These are phyloP conservation scores for Irpex sp. DNA, from an alignment of 1,284 basidiomycete genomes.

Conservation along the genomic window DNA sequence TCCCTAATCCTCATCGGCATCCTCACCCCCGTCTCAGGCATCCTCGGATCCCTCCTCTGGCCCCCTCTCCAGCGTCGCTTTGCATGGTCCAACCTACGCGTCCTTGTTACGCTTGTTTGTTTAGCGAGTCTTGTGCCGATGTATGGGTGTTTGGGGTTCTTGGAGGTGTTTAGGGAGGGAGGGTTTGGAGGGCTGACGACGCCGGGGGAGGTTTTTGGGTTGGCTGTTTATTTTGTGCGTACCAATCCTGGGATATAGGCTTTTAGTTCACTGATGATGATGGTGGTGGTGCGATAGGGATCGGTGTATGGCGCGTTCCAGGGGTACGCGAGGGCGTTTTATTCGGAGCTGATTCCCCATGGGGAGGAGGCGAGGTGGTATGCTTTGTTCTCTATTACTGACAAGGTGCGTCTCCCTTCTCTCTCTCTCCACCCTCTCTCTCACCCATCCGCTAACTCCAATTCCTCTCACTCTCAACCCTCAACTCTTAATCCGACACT, in stretches of 20 bases:
- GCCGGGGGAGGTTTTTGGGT: constrained; percentile 78
- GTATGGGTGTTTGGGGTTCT: constrained; percentile 81
- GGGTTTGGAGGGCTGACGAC: constrained; percentile 73
- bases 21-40: constrained; percentile 66
- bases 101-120: constrained; percentile 66
- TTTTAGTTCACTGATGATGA: background rate
- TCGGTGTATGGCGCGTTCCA: constrained; percentile 78
- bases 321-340: constrained; percentile 76
- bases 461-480: background rate
- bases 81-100: constrained; percentile 61
- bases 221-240: constrained; percentile 78
- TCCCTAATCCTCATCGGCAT: constrained; percentile 71
- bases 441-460: background rate
- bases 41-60: constrained; percentile 71
- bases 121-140: constrained; percentile 69
- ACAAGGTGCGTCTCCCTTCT: constrained; percentile 51
- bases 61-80: constrained; percentile 61
- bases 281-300: constrained; percentile 34
- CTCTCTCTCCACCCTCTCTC: background rate
- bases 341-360: constrained; percentile 72
- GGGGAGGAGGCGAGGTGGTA: constrained; percentile 80
- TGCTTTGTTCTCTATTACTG: constrained; percentile 63
- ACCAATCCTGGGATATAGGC: constrained; percentile 14
- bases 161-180: constrained; percentile 45
- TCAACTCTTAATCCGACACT: too few species aligned